phyloP scores from a whole-genome alignment of 2,329 filamentous ascomycete species.

The Verruconis gallopava region DNA sequence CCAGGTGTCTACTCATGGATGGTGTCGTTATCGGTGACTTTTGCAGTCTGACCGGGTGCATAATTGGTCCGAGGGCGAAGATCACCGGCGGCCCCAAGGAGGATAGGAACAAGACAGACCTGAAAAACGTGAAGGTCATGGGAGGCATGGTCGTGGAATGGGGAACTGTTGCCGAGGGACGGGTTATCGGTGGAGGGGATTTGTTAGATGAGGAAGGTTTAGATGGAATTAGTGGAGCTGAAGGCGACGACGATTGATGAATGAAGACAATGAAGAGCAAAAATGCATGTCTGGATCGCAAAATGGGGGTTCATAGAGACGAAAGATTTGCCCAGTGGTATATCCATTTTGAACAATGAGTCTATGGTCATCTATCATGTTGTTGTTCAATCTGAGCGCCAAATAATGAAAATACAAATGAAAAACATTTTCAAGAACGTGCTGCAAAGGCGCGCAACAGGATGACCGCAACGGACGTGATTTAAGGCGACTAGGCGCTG shows the following conservation, averaged over 20 bases:
- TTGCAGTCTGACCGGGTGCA: conserved; percentile 75
- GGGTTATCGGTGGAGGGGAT: neutral
- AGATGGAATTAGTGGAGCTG: neutral
- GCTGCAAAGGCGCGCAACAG: no score
- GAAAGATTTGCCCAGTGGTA: no score
- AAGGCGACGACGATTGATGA: neutral
- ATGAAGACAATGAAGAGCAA: no score
- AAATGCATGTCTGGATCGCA: no score
- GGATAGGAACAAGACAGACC: conserved; percentile 32
- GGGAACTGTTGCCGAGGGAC: conserved; percentile 32
- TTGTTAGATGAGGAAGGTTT: neutral
- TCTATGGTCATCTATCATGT: no score
- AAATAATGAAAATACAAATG: no score
- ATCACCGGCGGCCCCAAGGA: conserved; percentile 62
- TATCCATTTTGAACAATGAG: no score
- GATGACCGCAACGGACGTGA: no score
- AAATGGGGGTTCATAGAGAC: no score
- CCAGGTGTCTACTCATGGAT: conserved; percentile 87
- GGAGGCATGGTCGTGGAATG: conserved; percentile 74
- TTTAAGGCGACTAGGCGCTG: no score
- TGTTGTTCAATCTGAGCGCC: no score
- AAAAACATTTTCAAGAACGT: no score
- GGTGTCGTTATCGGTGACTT: conserved; percentile 73
- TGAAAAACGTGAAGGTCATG: conserved; percentile 87
- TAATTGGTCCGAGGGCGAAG: conserved; percentile 67